A percentile compares a stretch with the other conserved stretches of the same genome.
Conservation (phyloP, 1,139 yeast genomes). For the Pichia sp. region DNA sequence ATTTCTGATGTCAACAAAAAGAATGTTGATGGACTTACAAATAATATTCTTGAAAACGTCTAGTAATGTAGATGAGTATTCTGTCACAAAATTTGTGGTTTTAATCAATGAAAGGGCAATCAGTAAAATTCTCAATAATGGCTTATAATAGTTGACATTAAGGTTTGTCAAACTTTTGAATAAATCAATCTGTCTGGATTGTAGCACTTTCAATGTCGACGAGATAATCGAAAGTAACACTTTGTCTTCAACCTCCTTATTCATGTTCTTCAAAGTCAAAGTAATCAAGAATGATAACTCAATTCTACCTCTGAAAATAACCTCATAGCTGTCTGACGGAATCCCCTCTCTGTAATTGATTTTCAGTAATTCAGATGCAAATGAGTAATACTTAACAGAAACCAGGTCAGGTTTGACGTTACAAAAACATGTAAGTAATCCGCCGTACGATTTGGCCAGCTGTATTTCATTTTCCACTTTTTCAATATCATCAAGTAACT, state of each 20-base stretch:
- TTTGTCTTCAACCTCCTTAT: slow-evolving; percentile 18
- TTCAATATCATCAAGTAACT: slow-evolving; percentile 59
- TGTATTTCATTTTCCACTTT: slow-evolving; percentile 58
- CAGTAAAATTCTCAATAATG: slow-evolving; percentile 50
- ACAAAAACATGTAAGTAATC: slow-evolving; percentile 60
- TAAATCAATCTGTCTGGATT: slow-evolving; percentile 40
- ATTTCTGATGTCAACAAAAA: slow-evolving; percentile 51
- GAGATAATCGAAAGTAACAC: slow-evolving; percentile 34
- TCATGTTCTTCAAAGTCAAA: slow-evolving; percentile 33
- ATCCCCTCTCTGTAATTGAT: slow-evolving; percentile 47
- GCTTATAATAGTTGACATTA: slow-evolving; percentile 40
- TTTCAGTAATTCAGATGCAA: slow-evolving; percentile 41
- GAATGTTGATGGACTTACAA: slow-evolving; percentile 46
- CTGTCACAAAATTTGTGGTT: slow-evolving; percentile 36
- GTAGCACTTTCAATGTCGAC: slow-evolving; percentile 34
- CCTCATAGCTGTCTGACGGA: slow-evolving; percentile 39
- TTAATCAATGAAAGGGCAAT: slow-evolving; percentile 40
- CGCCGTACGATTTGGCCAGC: slow-evolving; percentile 72
- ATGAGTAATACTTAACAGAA: slow-evolving; percentile 32
- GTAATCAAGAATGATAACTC: slow-evolving; percentile 64
- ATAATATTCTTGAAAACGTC: slow-evolving; percentile 53
- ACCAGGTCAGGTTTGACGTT: slow-evolving; percentile 28
- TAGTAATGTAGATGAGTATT: slow-evolving; percentile 42
- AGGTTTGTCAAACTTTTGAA: slow-evolving; percentile 32
- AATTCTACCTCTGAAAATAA: slow-evolving; percentile 52